A percentile compares a stretch with the other conserved stretches of the same genome.
These are phyloP conservation scores for Dactylellina haptotyla DNA, from an alignment of 2,329 filamentous ascomycete genomes.

Conservation along the genomic window DNA sequence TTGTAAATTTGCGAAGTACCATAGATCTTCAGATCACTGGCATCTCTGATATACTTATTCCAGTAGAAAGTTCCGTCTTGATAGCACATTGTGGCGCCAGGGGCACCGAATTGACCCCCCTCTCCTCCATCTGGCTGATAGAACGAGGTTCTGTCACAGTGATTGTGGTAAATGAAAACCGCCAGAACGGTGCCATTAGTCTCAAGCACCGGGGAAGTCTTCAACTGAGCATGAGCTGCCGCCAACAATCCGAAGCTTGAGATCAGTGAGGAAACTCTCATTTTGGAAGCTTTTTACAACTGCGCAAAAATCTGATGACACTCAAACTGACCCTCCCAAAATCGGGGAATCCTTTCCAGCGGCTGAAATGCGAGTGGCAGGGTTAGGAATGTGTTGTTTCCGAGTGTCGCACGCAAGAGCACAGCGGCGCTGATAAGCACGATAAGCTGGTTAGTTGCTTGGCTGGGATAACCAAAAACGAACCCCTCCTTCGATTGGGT, in stretches of 20 bases:
- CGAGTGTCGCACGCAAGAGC: neutral
- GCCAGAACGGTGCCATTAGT: conserved; percentile 34
- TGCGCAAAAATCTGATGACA: too few species aligned
- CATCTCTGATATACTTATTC: conserved; percentile 40
- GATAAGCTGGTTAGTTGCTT: conserved; percentile 22
- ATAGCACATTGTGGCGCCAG: conserved; percentile 39
- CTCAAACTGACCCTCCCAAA: neutral
- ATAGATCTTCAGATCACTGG: conserved; percentile 33
- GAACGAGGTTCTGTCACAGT: conserved; percentile 48
- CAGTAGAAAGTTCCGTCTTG: conserved; percentile 36
- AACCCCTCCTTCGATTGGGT: conserved; percentile 28
- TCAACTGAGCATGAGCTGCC: conserved; percentile 13
- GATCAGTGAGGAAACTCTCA: conserved; percentile 40
- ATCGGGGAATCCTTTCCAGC: neutral
- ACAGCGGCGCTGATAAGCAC: conserved; percentile 4
- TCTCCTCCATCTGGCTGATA: conserved; percentile 9
- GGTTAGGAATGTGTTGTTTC: conserved; percentile 35
- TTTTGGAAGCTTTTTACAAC: conserved; percentile 6
- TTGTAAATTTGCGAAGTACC: conserved; percentile 47
- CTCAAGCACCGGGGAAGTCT: conserved; percentile 11
- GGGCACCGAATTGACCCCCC: conserved; percentile 26
- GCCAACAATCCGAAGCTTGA: conserved; percentile 31
- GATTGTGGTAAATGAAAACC: conserved; percentile 46
- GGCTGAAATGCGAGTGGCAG: conserved; percentile 9
- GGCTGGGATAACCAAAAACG: neutral